Evolutionary conservation across 2,329 filamentous ascomycete genomes (phyloP).

Genomic region (Colletotrichum sublineola): DNA sequence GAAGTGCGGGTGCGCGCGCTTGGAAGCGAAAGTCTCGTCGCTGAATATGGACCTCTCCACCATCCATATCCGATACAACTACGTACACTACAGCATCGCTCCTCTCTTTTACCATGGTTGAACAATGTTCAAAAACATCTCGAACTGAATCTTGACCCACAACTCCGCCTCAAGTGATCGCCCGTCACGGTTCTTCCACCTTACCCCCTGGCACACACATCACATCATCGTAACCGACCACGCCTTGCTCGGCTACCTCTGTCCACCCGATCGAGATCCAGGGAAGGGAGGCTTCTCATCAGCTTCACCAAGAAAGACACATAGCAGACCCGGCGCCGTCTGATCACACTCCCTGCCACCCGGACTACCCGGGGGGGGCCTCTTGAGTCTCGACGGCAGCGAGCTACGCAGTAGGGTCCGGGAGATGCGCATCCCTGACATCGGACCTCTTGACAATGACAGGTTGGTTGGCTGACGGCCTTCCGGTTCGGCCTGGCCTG

Average conservation of each 20-base stretch:
- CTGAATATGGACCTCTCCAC: background rate
- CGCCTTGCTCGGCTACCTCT: background rate
- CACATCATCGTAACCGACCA: background rate
- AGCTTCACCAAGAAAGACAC: conserved; percentile 2
- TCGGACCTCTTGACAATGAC: conserved; percentile 12
- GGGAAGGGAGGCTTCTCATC: background rate
- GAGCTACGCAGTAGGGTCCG: background rate
- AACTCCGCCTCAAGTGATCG: conserved; percentile 22
- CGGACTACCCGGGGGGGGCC: background rate
- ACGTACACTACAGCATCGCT: background rate
- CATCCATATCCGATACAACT: background rate
- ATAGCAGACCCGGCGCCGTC: conserved; percentile 6
- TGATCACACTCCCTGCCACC: background rate
- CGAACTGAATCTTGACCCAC: conserved; percentile 6
- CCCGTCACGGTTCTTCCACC: background rate
- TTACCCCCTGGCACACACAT: background rate
- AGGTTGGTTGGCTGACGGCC: background rate
- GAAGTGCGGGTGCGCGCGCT: background rate
- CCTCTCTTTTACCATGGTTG: background rate
- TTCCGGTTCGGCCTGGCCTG: background rate
- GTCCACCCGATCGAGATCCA: conserved; percentile 18
- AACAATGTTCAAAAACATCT: background rate
- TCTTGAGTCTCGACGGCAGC: background rate
- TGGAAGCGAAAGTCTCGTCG: background rate
- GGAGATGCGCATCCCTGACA: background rate